Base-by-base conservation (phyloP, 352 stramenopile species). In the Globisporangium carolinianum region DNA sequence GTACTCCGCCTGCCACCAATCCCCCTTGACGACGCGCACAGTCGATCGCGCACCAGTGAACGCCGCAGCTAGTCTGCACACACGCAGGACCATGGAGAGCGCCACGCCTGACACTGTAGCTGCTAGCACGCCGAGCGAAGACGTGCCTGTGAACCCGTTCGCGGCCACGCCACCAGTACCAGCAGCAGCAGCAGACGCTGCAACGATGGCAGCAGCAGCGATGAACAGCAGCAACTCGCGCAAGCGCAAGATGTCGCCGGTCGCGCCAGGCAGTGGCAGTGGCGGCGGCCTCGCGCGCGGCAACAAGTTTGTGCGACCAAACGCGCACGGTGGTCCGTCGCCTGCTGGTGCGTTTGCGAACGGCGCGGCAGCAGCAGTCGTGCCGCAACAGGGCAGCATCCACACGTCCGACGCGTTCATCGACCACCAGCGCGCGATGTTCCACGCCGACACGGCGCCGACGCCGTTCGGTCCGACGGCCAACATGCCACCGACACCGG, bases 401-500 rank as follows among this genome's bases (percentile, higher is more conserved):
- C 63, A 81, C 67, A 89, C 81, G 49, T 86, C 81, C 9, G 76
- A 86, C 18, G 55, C 73, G 65, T 91, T 89, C 62, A 88, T 89
- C 46, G 77, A 89, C 60, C 76, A 91, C 66, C 78, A 89, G 61
- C 78, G 81, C 52, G 83, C 79, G 41, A 83, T 90, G 68, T 78
- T 89, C 46, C 83, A 73, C 57, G 76, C 73, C 14, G 76, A 86
- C 35, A 74, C 87, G 15, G 81, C 85, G n/a, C 85, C 85, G 47
- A 95, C 85, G 15, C 85, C 85, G 12, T 76, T 91, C 53, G 83
- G 81, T 0, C 85, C 85, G 1, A 73, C 89, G 18, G 65, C 72
- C 0, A 83, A 83, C 38, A 95, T 95, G 79, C 85, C 85, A 7
- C 83, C 85, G n/a, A 95, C 85, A 9, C 85, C 85, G 0, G 83